phyloP scores from a whole-genome alignment of 768 basidiomycete genomes.

The Phaffia australis region DNA sequence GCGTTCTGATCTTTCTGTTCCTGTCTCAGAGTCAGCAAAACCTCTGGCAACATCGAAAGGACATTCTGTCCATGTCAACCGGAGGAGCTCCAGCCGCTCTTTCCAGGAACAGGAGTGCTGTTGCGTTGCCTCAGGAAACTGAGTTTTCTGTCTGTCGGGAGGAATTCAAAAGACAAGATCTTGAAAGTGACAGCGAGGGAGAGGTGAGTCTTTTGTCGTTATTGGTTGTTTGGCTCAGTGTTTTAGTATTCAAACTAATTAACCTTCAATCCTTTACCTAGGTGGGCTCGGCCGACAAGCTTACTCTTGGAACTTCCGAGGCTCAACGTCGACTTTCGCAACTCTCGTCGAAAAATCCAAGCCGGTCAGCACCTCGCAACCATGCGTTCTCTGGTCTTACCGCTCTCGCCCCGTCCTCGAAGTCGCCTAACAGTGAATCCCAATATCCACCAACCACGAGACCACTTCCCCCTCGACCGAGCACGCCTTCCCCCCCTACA shows the following conservation, averaged over 20 bases:
- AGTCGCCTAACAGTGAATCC: slow-evolving; percentile 1
- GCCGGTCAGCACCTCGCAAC: slow-evolving; percentile 1
- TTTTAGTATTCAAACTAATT: background rate
- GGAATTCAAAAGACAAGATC: slow-evolving; percentile 4
- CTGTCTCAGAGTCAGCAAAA: slow-evolving; percentile 13
- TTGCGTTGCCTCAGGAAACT: slow-evolving; percentile 17
- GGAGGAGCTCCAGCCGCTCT: background rate
- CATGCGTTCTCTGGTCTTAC: slow-evolving; percentile 14
- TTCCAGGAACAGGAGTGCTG: slow-evolving; percentile 18
- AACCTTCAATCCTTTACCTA: background rate
- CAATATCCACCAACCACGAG: slow-evolving; percentile 12
- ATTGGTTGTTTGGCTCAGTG: background rate
- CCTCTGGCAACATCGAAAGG: slow-evolving; percentile 17
- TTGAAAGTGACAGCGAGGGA: slow-evolving; percentile 20
- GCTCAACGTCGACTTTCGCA: slow-evolving; percentile 20
- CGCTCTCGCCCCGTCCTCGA: background rate
- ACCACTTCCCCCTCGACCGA: slow-evolving; percentile 21
- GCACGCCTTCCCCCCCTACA: background rate
- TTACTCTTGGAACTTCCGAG: slow-evolving; percentile 21
- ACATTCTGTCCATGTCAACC: background rate
- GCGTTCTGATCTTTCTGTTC: no score
- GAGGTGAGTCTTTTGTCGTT: slow-evolving; percentile 10
- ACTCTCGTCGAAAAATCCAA: slow-evolving; percentile 8
- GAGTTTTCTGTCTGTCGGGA: slow-evolving; percentile 19
- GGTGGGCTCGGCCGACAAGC: slow-evolving; percentile 13